Percentiles rank a stretch among this genome's conserved stretches.
Conservation (phyloP, 2,329 filamentous ascomycete species). For the Endocalyx cinctus region DNA sequence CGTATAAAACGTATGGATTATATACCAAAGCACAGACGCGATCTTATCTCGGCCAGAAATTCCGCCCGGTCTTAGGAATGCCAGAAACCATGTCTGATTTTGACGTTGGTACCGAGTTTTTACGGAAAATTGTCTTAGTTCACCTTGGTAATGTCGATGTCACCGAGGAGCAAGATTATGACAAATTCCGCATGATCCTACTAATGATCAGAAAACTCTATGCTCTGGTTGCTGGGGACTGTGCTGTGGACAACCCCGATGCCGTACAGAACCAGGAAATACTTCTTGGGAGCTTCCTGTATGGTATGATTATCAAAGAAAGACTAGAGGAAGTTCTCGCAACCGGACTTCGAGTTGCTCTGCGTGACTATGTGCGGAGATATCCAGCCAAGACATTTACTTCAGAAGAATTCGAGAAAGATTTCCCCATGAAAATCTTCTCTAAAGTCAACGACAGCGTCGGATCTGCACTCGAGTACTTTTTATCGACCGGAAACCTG, state of each 20-base stretch:
- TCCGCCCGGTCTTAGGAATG: slow-evolving; percentile 80
- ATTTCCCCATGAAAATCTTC: slow-evolving; percentile 76
- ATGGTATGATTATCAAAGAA: slow-evolving; percentile 94
- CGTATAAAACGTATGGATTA: slow-evolving; percentile 85
- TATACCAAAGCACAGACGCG: slow-evolving; percentile 79
- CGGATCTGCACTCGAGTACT: slow-evolving; percentile 85
- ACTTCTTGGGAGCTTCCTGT: slow-evolving; percentile 86
- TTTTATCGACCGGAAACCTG: slow-evolving; percentile 91
- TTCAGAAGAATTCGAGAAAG: slow-evolving; percentile 70
- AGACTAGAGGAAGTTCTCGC: slow-evolving; percentile 82
- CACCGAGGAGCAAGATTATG: slow-evolving; percentile 74
- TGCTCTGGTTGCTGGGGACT: slow-evolving; percentile 85
- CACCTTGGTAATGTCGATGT: slow-evolving; percentile 85
- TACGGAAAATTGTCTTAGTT: slow-evolving; percentile 84
- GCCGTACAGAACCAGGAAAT: slow-evolving; percentile 96
- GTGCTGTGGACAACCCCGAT: slow-evolving; percentile 91
- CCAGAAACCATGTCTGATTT: slow-evolving; percentile 81
- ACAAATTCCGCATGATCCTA: slow-evolving; percentile 90
- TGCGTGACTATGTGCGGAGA: slow-evolving; percentile 54
- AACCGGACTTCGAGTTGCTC: slow-evolving; percentile 43
- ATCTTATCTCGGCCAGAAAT: slow-evolving; percentile 84
- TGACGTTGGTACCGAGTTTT: slow-evolving; percentile 85
- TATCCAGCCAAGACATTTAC: slow-evolving; percentile 66
- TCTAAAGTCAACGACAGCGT: slow-evolving; percentile 82
- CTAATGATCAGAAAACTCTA: slow-evolving; percentile 98